A percentile compares a stretch with the other conserved stretches of the same genome.
Evolutionary conservation across 2,329 filamentous ascomycete species (phyloP).

Genomic region (Fusarium humuli): DNA sequence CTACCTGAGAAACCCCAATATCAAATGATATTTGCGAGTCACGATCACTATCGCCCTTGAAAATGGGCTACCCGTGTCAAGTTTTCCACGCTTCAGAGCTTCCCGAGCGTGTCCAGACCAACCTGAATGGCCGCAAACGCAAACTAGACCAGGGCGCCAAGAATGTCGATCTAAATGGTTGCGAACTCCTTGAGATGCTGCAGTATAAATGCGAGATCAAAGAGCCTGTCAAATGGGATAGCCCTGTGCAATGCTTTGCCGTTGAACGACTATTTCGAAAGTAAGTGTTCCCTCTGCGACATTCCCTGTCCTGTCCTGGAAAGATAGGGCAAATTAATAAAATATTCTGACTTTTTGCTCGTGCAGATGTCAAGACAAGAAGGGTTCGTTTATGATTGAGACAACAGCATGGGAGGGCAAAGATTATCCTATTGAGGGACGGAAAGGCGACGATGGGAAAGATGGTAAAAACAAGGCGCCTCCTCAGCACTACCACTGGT

Average conservation of each 20-base stretch:
- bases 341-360: slow-evolving; percentile 10
- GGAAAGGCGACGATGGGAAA: slow-evolving; percentile 26
- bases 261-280: slow-evolving; percentile 70
- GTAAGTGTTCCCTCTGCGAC: slow-evolving; percentile 54
- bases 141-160: slow-evolving; percentile 57
- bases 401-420: slow-evolving; percentile 71
- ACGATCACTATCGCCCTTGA: slow-evolving; percentile 5
- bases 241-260: slow-evolving; percentile 66
- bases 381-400: slow-evolving; percentile 69
- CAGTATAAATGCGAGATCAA: slow-evolving; percentile 71
- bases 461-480: slow-evolving; percentile 30
- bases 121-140: slow-evolving; percentile 62
- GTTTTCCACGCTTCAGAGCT: slow-evolving; percentile 66
- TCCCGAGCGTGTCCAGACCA: slow-evolving; percentile 60
- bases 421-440: slow-evolving; percentile 24
- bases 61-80: slow-evolving; percentile 70
- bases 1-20: not conserved
- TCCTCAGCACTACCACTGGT: slow-evolving; percentile 50
- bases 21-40: not conserved
- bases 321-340: not conserved
- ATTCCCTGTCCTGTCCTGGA: not conserved
- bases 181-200: slow-evolving; percentile 68
- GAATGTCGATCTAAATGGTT: slow-evolving; percentile 64
- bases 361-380: slow-evolving; percentile 68
- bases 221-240: slow-evolving; percentile 58